These are phyloP conservation scores for Erysimum cheiranthoides DNA, from an alignment of 345 rosid species.

Conservation along the genomic window DNA sequence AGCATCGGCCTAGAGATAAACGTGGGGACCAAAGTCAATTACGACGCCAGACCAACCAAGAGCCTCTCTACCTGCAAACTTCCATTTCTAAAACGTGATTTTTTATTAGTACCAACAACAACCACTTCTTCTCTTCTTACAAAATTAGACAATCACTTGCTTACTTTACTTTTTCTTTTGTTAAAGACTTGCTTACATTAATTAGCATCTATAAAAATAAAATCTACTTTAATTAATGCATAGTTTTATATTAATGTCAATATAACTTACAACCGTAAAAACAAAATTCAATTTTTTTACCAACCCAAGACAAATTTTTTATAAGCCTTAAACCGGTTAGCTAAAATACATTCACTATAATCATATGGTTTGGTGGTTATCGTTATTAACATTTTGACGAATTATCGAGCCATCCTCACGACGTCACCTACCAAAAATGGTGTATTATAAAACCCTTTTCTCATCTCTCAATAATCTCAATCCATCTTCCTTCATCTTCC, in stretches of 20 bases:
- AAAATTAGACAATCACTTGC: not conserved
- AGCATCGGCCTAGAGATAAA: constrained; percentile 11
- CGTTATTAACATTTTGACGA: too few species aligned
- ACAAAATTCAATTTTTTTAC: constrained; percentile 12
- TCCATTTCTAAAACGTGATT: constrained; percentile 45
- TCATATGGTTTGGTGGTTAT: too few species aligned
- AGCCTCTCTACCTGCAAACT: constrained; percentile 33
- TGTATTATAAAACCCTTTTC: constrained; percentile 24
- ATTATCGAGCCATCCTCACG: not conserved
- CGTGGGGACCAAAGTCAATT: constrained; percentile 30
- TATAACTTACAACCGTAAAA: not conserved
- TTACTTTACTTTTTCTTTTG: not conserved
- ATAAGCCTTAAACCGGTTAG: not conserved
- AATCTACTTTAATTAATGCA: not conserved
- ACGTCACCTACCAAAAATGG: constrained; percentile 26
- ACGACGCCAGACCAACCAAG: constrained; percentile 31
- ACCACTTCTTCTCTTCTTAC: not conserved
- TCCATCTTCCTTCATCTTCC: constrained; percentile 2
- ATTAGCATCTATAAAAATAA: not conserved
- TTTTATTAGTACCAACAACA: not conserved
- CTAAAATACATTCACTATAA: too few species aligned
- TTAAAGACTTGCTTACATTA: not conserved
- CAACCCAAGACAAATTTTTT: not conserved
- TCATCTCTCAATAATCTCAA: constrained; percentile 18
- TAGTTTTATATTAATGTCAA: not conserved